Evolutionary conservation across 805 yeast genomes (phyloP).

Genomic region (Yarrowia sp.): DNA sequence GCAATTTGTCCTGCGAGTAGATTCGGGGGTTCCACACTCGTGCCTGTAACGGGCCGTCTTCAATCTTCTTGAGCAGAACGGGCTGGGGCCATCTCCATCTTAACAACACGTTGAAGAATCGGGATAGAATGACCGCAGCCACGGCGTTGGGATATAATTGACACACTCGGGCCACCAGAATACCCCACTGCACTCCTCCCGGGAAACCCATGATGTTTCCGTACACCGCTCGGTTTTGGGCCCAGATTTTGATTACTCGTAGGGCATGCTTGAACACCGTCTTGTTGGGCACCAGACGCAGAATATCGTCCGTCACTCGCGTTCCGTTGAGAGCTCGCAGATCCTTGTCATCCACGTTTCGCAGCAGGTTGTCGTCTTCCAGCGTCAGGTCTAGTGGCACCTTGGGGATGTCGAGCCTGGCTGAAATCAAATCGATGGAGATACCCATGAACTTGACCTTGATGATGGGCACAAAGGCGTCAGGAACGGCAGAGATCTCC

Average conservation of each 20-base stretch:
- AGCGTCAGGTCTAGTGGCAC: constrained; percentile 78
- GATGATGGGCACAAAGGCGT: constrained; percentile 97
- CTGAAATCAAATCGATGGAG: constrained; percentile 90
- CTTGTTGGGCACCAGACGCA: constrained; percentile 88
- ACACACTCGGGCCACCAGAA: constrained; percentile 97
- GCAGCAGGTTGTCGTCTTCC: constrained; percentile 81
- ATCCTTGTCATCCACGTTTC: constrained; percentile 91
- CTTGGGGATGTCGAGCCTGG: constrained; percentile 80
- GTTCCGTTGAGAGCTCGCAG: constrained; percentile 92
- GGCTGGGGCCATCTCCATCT: constrained; percentile 99
- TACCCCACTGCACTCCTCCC: constrained; percentile 99
- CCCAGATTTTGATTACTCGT: constrained; percentile 95
- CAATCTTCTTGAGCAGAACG: constrained; percentile 87
- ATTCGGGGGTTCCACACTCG: constrained; percentile 96
- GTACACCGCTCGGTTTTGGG: constrained; percentile 90
- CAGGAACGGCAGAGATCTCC: constrained; percentile 92
- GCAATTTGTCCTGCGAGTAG: constrained; percentile 87
- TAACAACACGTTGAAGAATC: constrained; percentile 83
- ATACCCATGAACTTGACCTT: constrained; percentile 88
- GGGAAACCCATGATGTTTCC: constrained; percentile 97
- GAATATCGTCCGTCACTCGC: constrained; percentile 93
- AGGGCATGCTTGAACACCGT: constrained; percentile 91
- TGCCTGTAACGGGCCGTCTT: constrained; percentile 96
- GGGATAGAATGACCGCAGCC: constrained; percentile 86
- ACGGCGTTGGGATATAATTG: constrained; percentile 96